Percentiles rank a stretch among this genome's conserved stretches.
Conservation (phyloP, 2,329 filamentous ascomycete species). For the Magnaporthiopsis poae region DNA sequence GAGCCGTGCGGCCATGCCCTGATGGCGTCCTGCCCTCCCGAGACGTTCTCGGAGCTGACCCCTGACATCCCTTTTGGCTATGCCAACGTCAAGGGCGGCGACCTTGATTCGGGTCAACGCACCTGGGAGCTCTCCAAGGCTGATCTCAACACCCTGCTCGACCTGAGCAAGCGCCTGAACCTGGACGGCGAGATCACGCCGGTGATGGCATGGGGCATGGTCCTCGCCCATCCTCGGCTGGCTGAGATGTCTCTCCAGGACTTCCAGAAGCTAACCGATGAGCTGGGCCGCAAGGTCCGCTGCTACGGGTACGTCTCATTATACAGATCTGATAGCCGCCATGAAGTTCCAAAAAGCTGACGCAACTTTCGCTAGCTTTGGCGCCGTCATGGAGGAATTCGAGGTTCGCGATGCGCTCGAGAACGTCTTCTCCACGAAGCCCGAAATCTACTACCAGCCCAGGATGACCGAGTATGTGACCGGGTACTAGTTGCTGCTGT, state of each 20-base stretch:
- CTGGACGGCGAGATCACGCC: conserved; percentile 87
- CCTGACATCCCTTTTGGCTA: conserved; percentile 44
- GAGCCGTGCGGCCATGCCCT: conserved; percentile 79
- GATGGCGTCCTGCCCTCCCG: conserved; percentile 84
- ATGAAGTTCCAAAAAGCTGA: neutral
- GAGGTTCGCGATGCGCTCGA: conserved; percentile 70
- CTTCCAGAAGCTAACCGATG: conserved; percentile 60
- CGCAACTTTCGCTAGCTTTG: conserved; percentile 37
- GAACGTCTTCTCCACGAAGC: conserved; percentile 54
- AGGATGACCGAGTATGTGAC: conserved; percentile 1
- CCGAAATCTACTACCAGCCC: conserved; percentile 18
- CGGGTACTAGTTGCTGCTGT: neutral
- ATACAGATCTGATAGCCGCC: neutral
- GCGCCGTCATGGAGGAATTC: conserved; percentile 55
- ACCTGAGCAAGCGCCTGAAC: conserved; percentile 72
- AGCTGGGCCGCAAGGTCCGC: conserved; percentile 68
- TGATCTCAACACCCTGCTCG: conserved; percentile 71
- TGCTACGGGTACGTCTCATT: conserved; percentile 70
- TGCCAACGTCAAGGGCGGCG: conserved; percentile 24
- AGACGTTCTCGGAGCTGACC: conserved; percentile 41
- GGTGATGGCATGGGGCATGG: conserved; percentile 84
- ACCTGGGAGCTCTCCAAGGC: conserved; percentile 71
- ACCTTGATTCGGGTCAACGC: conserved; percentile 47
- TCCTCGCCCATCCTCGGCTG: conserved; percentile 63
- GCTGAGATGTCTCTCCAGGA: conserved; percentile 56